Evolutionary conservation across 2,329 filamentous ascomycete genomes (phyloP).

Genomic region (Botrytis fragariae): DNA sequence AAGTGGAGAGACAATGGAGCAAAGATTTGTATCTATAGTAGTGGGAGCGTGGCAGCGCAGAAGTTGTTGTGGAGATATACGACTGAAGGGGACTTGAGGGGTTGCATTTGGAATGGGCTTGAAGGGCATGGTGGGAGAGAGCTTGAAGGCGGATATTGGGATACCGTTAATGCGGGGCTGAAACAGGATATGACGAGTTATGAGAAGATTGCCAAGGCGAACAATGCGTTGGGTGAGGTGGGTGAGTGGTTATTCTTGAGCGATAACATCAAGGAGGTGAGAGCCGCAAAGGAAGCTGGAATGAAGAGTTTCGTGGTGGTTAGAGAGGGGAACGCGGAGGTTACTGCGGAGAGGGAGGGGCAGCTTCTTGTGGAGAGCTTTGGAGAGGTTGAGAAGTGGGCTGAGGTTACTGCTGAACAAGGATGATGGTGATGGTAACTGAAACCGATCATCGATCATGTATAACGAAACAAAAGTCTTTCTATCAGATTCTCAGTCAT

Average conservation of each 20-base stretch:
- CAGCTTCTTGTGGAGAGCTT: slow-evolving; percentile 35
- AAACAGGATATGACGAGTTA: slow-evolving; percentile 71
- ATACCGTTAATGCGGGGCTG: slow-evolving; percentile 75
- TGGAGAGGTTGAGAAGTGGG: slow-evolving; percentile 22
- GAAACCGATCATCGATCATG: neutral
- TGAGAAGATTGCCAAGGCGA: slow-evolving; percentile 36
- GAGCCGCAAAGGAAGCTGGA: slow-evolving; percentile 60
- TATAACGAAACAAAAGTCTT: neutral
- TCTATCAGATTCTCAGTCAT: neutral
- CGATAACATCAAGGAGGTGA: slow-evolving; percentile 71
- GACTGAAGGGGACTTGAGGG: slow-evolving; percentile 57
- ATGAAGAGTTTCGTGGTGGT: slow-evolving; percentile 61
- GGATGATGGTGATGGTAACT: neutral
- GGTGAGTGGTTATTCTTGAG: slow-evolving; percentile 72
- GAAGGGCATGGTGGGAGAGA: slow-evolving; percentile 77
- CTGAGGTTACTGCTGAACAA: neutral
- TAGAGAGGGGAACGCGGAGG: slow-evolving; percentile 67
- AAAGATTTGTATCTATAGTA: slow-evolving; percentile 68
- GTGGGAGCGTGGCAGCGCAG: slow-evolving; percentile 76
- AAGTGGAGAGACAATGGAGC: slow-evolving; percentile 54
- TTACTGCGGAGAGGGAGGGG: slow-evolving; percentile 47
- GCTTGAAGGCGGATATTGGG: slow-evolving; percentile 71
- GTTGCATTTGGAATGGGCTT: slow-evolving; percentile 64
- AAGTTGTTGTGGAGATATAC: slow-evolving; percentile 71
- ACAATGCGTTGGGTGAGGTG: slow-evolving; percentile 44